Evolutionary conservation across 768 basidiomycete genomes (phyloP).

Genomic region (Amanita subjunquillea): DNA sequence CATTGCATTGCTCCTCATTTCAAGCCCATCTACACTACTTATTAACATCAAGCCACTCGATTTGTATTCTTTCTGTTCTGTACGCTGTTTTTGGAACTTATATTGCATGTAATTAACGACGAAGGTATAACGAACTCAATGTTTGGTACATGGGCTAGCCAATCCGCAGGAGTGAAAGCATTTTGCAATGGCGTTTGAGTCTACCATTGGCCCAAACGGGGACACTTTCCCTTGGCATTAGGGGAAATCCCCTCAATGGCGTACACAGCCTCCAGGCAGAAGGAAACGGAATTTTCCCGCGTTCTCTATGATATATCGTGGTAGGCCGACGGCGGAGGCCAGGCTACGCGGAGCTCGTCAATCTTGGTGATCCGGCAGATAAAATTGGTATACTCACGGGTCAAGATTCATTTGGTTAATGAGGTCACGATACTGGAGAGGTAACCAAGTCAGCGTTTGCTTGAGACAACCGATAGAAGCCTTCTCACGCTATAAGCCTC

Average conservation of each 20-base stretch:
- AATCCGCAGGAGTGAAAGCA: not conserved
- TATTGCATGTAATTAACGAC: not conserved
- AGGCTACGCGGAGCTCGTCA: conserved; percentile 14
- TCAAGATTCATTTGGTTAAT: conserved; percentile 41
- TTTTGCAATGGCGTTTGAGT: not conserved
- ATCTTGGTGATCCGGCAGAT: not conserved
- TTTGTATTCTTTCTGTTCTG: conserved; percentile 2
- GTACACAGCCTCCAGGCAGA: conserved; percentile 43
- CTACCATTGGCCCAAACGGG: not conserved
- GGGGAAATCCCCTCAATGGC: conserved; percentile 14
- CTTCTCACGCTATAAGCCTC: conserved; percentile 43
- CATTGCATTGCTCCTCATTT: conserved; percentile 4
- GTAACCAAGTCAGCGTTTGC: not conserved
- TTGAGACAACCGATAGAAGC: not conserved
- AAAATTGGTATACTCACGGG: conserved; percentile 26
- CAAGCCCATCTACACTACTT: not conserved
- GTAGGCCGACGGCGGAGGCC: conserved; percentile 40
- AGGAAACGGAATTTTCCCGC: conserved; percentile 40
- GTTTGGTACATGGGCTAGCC: not conserved
- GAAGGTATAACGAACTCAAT: not conserved
- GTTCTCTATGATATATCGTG: conserved; percentile 40
- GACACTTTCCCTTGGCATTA: not conserved
- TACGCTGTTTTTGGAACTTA: not conserved
- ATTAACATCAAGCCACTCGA: not conserved
- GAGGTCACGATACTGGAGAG: conserved; percentile 38